Evolutionary conservation across 805 yeast species (phyloP).

Genomic region (Wickerhamomyces canadensis): DNA sequence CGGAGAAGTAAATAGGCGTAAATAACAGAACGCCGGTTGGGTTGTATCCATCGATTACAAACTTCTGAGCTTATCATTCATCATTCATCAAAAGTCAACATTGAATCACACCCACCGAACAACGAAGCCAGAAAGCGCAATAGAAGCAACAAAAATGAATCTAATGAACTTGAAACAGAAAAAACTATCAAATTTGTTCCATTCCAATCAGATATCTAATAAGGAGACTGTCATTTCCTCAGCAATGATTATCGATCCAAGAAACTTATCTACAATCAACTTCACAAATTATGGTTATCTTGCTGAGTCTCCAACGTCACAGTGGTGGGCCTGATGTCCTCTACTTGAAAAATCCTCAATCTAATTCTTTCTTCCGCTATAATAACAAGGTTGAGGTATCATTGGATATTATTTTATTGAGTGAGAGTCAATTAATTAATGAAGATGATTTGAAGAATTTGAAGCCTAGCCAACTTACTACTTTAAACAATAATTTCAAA

Average conservation of each 20-base stretch:
- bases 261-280: constrained; percentile 4
- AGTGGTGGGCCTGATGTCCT: constrained; percentile 28
- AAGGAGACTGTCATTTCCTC: constrained; percentile 6
- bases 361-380: constrained; percentile 12
- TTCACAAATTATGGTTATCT: constrained; percentile 14
- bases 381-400: constrained; percentile 24
- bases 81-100: no score
- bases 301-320: constrained; percentile 16
- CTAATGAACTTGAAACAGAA: constrained; percentile 4
- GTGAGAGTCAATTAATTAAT: constrained; percentile 25
- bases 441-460: constrained; percentile 16
- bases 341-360: constrained; percentile 24
- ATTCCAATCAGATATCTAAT: constrained; percentile 9
- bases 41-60: no score
- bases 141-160: constrained; percentile 1
- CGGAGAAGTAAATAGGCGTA: no score
- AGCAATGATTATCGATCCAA: constrained; percentile 12
- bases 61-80: no score
- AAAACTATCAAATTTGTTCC: constrained; percentile 11
- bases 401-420: constrained; percentile 25
- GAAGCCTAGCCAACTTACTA: constrained; percentile 7
- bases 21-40: no score
- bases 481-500: constrained; percentile 17
- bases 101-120: no score
- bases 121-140: no score